Conservation (phyloP, 176 grass and related monocot genomes). For the Carex parvula region DNA sequence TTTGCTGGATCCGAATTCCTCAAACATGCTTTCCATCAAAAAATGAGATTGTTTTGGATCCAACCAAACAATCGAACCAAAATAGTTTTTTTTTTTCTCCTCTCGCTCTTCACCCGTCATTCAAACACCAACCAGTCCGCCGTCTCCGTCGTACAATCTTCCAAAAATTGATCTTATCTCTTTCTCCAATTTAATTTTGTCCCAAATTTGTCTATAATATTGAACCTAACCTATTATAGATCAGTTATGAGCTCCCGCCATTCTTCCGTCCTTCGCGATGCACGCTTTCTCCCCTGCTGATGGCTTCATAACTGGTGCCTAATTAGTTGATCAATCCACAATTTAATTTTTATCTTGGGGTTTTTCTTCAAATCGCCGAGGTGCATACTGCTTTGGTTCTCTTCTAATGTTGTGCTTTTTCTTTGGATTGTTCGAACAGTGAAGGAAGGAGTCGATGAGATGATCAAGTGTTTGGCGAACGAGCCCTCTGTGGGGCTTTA, state of each 20-base stretch:
- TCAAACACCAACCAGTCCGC: neutral
- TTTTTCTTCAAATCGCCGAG: neutral
- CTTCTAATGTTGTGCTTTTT: neutral
- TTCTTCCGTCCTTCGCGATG: slow-evolving; percentile 1
- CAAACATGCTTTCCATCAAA: neutral
- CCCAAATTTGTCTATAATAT: neutral
- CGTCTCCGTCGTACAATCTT: neutral
- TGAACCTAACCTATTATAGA: neutral
- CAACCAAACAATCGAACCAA: neutral
- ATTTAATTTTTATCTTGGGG: neutral
- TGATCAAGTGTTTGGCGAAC: slow-evolving; percentile 83
- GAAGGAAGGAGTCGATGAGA: slow-evolving; percentile 83
- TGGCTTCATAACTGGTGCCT: slow-evolving; percentile 62
- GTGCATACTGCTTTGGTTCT: slow-evolving; percentile 25
- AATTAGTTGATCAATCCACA: neutral
- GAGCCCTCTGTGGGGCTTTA: slow-evolving; percentile 89
- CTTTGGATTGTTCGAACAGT: slow-evolving; percentile 31
- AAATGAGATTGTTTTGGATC: neutral
- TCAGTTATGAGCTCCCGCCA: slow-evolving; percentile 31
- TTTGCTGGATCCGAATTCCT: neutral
- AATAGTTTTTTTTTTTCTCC: neutral
- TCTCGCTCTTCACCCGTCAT: neutral
- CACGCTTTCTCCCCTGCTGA: slow-evolving; percentile 47
- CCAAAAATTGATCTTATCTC: slow-evolving; percentile 9
- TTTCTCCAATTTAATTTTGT: neutral